Evolutionary conservation across 1,284 basidiomycete genomes (phyloP).

Genomic region (Phellopilus nigrolimitatus): DNA sequence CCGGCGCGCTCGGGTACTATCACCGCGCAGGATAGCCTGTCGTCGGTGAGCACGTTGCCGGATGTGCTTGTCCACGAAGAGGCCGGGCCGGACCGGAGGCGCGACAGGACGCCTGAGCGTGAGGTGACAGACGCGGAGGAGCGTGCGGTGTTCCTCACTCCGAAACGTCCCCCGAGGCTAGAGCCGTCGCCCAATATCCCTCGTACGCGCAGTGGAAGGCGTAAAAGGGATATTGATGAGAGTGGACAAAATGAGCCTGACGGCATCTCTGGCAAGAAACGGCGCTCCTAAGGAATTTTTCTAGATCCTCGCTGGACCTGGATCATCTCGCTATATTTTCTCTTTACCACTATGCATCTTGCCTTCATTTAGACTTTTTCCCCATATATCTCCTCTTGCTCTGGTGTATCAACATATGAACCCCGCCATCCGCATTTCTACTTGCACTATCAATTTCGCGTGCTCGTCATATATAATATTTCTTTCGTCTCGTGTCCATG

Average conservation of each 20-base stretch:
- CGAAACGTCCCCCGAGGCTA: neutral
- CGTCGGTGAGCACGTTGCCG: neutral
- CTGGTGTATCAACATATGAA: too few species aligned
- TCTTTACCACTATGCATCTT: too few species aligned
- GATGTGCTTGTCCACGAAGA: neutral
- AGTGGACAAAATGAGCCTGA: neutral
- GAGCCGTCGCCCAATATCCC: neutral
- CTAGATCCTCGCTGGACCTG: too few species aligned
- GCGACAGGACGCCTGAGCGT: neutral
- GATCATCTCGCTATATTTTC: neutral
- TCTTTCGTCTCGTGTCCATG: neutral
- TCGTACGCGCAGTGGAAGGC: neutral
- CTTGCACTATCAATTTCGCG: neutral
- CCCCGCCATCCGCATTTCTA: too few species aligned
- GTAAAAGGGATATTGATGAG: neutral
- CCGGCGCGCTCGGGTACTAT: neutral
- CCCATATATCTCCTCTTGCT: too few species aligned
- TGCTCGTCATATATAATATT: too few species aligned
- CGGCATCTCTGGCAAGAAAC: neutral
- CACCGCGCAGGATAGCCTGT: slow-evolving; percentile 1
- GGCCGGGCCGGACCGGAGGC: neutral
- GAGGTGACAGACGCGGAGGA: neutral
- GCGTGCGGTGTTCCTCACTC: neutral
- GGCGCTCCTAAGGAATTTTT: too few species aligned
- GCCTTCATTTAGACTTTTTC: too few species aligned